phyloP scores from a whole-genome alignment of 2,329 filamentous ascomycete species.

The Chalaropsis thielavioides region DNA sequence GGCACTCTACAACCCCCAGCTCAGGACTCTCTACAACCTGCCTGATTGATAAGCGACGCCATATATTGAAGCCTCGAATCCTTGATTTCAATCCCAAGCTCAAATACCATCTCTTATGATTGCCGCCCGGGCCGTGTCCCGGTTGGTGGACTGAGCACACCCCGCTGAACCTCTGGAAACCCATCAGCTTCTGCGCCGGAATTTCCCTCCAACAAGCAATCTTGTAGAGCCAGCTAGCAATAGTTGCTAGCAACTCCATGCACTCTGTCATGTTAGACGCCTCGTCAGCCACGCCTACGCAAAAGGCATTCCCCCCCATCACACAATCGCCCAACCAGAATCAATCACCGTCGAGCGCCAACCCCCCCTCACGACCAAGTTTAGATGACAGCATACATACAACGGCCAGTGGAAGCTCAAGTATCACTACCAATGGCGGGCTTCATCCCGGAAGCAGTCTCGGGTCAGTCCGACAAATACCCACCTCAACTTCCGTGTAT shows the following conservation, averaged over 20 bases:
- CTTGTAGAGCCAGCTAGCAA: not conserved
- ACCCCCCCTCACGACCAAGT: constrained; percentile 22
- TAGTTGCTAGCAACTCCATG: constrained; percentile 1
- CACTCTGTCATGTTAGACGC: constrained; percentile 35
- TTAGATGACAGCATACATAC: constrained; percentile 37
- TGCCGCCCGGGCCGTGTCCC: constrained; percentile 18
- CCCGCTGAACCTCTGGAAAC: constrained; percentile 8
- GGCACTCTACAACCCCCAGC: not conserved
- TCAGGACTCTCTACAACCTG: not conserved
- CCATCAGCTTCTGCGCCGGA: not conserved
- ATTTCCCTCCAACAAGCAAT: not conserved
- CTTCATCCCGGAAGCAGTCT: constrained; percentile 39
- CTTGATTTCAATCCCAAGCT: not conserved
- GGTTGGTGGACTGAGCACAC: constrained; percentile 18
- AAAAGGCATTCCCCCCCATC: constrained; percentile 32
- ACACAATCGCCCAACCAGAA: constrained; percentile 19
- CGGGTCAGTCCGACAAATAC: constrained; percentile 35
- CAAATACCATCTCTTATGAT: constrained; percentile 16
- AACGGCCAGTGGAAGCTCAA: constrained; percentile 29
- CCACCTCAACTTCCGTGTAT: constrained; percentile 54
- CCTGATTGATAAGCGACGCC: not conserved
- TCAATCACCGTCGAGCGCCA: constrained; percentile 27
- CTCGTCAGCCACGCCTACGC: constrained; percentile 36
- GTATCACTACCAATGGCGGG: constrained; percentile 31
- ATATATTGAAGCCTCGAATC: not conserved